Evolutionary conservation across 108 stramenopile species (phyloP).

Genomic region (Skeletonema potamos): DNA sequence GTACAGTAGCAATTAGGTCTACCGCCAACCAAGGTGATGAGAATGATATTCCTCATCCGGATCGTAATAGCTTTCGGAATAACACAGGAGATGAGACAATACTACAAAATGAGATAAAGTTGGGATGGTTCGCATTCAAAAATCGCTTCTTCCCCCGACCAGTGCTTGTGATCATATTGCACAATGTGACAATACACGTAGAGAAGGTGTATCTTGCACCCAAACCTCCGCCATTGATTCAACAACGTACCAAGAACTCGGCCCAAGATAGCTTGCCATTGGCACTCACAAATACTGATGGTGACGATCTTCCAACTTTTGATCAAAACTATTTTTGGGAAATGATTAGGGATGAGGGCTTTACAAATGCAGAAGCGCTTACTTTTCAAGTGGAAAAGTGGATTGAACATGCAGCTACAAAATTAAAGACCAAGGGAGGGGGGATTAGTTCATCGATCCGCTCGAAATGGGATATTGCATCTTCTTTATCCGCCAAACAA

Average conservation of each 20-base stretch:
- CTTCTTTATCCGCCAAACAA: background rate
- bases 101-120: background rate
- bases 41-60: no score
- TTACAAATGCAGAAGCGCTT: conserved; percentile 10
- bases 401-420: conserved; percentile 20
- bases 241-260: conserved; percentile 1
- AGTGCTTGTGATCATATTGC: conserved; percentile 24
- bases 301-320: conserved; percentile 13
- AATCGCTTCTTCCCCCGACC: conserved; percentile 13
- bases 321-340: conserved; percentile 26
- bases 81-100: background rate
- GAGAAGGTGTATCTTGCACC: conserved; percentile 49
- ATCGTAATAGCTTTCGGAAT: background rate
- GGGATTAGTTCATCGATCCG: background rate
- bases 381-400: conserved; percentile 42
- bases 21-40: background rate
- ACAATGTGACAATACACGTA: conserved; percentile 14
- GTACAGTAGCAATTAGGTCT: background rate
- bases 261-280: conserved; percentile 4
- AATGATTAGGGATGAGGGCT: conserved; percentile 28
- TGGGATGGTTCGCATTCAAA: background rate
- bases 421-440: conserved; percentile 2
- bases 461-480: background rate
- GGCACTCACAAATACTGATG: background rate
- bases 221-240: conserved; percentile 13